Conservation (phyloP, 208 protist species). For the Leishmania martiniquensis region DNA sequence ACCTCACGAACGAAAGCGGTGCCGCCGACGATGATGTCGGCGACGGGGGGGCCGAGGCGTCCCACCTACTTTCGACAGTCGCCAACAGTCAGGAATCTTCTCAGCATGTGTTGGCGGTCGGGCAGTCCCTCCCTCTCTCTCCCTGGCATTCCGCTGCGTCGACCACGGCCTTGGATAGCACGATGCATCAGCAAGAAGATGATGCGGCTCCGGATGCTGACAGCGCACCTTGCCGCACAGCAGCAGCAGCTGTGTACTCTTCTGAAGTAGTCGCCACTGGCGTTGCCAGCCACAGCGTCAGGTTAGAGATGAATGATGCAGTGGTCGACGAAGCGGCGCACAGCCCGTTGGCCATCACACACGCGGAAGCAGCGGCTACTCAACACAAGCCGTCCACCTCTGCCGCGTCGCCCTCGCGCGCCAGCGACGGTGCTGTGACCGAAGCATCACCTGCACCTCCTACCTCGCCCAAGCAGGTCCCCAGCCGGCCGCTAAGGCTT, state of each 20-base stretch:
- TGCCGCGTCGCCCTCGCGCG: not conserved
- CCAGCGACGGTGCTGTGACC: not conserved
- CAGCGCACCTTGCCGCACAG: not conserved
- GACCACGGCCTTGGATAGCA: not conserved
- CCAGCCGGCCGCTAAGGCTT: not conserved
- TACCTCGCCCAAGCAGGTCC: not conserved
- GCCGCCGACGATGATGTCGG: not conserved
- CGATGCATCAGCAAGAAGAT: not conserved
- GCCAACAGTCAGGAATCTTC: slow-evolving; percentile 13
- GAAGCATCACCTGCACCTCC: not conserved
- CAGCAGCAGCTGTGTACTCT: not conserved
- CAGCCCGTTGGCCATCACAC: not conserved
- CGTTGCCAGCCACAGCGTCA: not conserved
- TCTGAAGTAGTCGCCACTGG: not conserved
- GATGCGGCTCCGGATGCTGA: no score
- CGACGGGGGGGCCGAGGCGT: not conserved
- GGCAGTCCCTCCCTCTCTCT: slow-evolving; percentile 6
- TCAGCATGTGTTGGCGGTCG: slow-evolving; percentile 7
- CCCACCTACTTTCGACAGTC: not conserved
- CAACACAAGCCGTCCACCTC: not conserved
- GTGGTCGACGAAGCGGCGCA: not conserved
- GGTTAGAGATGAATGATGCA: not conserved
- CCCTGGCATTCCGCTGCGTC: not conserved
- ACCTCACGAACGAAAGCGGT: not conserved
- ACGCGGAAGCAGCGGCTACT: not conserved